phyloP scores from a whole-genome alignment of 345 rosid genomes.

The Eucalyptus viminalis region DNA sequence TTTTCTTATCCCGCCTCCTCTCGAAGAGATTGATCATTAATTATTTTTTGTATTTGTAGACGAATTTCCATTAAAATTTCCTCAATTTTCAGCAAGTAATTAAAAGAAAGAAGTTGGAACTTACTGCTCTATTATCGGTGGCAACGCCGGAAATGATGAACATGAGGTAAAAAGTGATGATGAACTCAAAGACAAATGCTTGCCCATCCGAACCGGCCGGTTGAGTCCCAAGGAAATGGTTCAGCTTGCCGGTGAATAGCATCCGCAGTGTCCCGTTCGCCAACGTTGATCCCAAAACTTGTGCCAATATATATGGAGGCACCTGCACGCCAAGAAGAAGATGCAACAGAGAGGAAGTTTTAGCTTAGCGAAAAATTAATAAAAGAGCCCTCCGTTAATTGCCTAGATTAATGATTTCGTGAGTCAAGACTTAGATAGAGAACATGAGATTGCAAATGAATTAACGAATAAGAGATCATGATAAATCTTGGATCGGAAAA shows the following conservation, averaged over 20 bases:
- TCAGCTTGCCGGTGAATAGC: conserved; percentile 43
- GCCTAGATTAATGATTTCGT: neutral
- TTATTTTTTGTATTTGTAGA: rapidly evolving
- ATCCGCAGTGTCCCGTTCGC: conserved; percentile 70
- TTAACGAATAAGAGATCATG: neutral
- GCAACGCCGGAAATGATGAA: conserved; percentile 73
- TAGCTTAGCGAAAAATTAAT: neutral
- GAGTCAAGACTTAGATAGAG: neutral
- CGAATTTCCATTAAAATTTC: neutral
- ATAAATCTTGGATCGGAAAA: neutral
- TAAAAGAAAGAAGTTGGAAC: neutral
- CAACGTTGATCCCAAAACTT: conserved; percentile 61
- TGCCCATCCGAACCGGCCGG: conserved; percentile 63
- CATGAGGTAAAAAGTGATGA: conserved; percentile 89
- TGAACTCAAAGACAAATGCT: conserved; percentile 75
- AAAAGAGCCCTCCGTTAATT: neutral
- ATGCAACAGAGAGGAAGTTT: neutral
- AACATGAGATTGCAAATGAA: neutral
- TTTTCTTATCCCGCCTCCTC: neutral
- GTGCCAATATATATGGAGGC: conserved; percentile 55
- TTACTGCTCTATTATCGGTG: conserved; percentile 84
- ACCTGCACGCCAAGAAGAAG: conserved; percentile 21
- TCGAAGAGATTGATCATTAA: neutral
- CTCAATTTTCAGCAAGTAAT: neutral
- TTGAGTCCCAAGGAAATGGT: conserved; percentile 58